phyloP scores from a whole-genome alignment of 139 green algal species.

The Coccomyxa sp. region DNA sequence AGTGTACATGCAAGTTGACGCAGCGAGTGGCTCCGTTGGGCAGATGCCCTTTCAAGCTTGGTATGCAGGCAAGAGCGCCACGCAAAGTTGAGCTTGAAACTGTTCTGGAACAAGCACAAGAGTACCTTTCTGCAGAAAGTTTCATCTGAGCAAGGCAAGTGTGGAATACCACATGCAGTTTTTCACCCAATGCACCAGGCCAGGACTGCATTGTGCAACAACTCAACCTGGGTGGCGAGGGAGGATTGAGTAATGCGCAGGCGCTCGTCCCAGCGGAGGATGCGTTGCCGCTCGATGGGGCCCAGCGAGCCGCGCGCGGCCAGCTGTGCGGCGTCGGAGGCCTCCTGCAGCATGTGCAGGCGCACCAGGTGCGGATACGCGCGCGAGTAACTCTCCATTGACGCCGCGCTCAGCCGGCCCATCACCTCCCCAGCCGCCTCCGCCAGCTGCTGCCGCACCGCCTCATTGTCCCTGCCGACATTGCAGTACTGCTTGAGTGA shows the following conservation, averaged over 20 bases:
- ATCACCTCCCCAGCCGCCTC: slow-evolving; percentile 53
- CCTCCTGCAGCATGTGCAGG: slow-evolving; percentile 41
- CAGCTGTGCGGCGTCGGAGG: slow-evolving; percentile 29
- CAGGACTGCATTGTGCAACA: neutral
- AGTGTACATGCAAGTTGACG: neutral
- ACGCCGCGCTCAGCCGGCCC: slow-evolving; percentile 66
- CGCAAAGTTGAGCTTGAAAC: too few species aligned
- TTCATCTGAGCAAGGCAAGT: too few species aligned
- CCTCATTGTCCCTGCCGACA: slow-evolving; percentile 19
- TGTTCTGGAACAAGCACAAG: too few species aligned
- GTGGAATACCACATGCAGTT: too few species aligned
- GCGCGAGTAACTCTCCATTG: slow-evolving; percentile 81
- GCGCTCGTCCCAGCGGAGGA: slow-evolving; percentile 68
- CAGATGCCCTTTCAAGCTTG: neutral
- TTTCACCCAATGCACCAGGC: too few species aligned
- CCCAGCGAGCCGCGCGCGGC: slow-evolving; percentile 14
- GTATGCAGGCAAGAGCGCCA: neutral
- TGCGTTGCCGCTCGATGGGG: slow-evolving; percentile 30
- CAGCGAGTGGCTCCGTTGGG: too few species aligned
- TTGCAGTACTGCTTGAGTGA: neutral
- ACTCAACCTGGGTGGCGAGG: slow-evolving; percentile 55
- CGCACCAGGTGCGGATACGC: slow-evolving; percentile 82
- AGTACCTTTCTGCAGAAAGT: too few species aligned
- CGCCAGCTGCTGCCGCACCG: slow-evolving; percentile 37
- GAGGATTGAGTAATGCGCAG: slow-evolving; percentile 60